These are phyloP conservation scores for Paraleonurus japonicus DNA, from an alignment of 257 asterid species.

Conservation along the genomic window DNA sequence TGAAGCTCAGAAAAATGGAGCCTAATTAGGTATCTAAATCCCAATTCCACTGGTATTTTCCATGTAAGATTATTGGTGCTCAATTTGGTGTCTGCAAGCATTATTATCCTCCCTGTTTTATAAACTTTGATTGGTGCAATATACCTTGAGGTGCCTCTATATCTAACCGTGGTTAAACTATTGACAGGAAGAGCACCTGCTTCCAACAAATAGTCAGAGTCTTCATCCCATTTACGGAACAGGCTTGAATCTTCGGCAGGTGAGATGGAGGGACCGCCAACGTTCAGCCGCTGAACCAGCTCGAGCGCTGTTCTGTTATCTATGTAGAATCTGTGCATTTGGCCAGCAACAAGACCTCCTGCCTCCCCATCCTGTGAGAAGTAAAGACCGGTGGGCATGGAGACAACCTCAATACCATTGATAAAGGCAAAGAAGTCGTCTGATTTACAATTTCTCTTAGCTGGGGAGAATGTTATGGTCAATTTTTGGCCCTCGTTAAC, in stretches of 20 bases:
- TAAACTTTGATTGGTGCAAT: constrained; percentile 44
- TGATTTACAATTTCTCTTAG: constrained; percentile 20
- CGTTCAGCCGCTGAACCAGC: constrained; percentile 54
- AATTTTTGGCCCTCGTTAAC: constrained; percentile 23
- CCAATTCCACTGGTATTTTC: constrained; percentile 57
- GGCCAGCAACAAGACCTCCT: constrained; percentile 44
- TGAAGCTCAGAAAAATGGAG: constrained; percentile 54
- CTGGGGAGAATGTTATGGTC: constrained; percentile 38
- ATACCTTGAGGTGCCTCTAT: constrained; percentile 20
- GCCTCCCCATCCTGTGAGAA: constrained; percentile 41
- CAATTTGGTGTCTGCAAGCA: constrained; percentile 16
- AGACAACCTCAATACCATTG: constrained; percentile 47
- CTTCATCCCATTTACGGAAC: constrained; percentile 61
- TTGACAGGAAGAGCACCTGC: constrained; percentile 33
- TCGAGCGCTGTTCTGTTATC: constrained; percentile 65
- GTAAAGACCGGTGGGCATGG: constrained; percentile 54
- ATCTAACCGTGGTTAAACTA: constrained; percentile 26
- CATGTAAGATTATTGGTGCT: constrained; percentile 36
- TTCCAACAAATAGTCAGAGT: constrained; percentile 38
- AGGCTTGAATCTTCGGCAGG: constrained; percentile 52
- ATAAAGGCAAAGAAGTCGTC: constrained; percentile 41
- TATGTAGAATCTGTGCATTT: constrained; percentile 46
- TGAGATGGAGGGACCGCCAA: constrained; percentile 53
- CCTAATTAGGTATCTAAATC: constrained; percentile 62
- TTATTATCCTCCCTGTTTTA: constrained; percentile 44